A percentile compares a stretch with the other conserved stretches of the same genome.
Conservation (phyloP, 2,329 filamentous ascomycete genomes). For the Ophiostoma pallidulum region DNA sequence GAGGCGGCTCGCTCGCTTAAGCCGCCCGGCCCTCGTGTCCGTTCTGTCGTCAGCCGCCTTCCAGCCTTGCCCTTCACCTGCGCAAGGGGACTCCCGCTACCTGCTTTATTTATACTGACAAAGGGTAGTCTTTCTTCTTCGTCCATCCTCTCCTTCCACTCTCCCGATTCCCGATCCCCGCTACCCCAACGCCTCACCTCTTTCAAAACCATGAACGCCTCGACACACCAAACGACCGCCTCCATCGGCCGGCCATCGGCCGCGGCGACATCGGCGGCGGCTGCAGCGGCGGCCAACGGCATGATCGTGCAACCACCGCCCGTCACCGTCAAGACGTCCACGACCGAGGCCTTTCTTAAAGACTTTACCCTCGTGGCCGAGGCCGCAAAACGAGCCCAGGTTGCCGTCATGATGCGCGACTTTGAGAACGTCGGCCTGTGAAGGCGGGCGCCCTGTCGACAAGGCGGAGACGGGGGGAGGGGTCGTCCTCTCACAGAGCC, state of each 20-base stretch:
- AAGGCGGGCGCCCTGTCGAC: neutral
- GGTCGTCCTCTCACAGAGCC: no score
- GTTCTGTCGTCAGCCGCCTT: no score
- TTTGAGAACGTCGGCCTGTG: constrained; percentile 62
- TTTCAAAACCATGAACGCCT: constrained; percentile 4
- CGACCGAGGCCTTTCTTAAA: constrained; percentile 56
- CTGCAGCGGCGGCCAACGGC: constrained; percentile 1
- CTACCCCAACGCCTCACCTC: neutral
- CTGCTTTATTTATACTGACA: no score
- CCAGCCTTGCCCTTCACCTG: no score
- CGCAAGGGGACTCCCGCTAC: no score
- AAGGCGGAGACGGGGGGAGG: neutral
- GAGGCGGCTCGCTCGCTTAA: no score
- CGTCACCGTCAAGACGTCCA: constrained; percentile 27
- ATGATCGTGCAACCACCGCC: constrained; percentile 22
- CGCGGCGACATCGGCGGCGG: neutral
- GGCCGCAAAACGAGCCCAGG: constrained; percentile 85
- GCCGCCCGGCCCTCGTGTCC: no score
- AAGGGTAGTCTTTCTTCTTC: neutral
- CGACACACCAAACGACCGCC: neutral
- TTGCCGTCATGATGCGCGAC: constrained; percentile 80
- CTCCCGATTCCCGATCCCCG: neutral
- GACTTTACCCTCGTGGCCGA: constrained; percentile 84
- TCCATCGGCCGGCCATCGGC: neutral
- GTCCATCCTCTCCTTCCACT: neutral